Evolutionary conservation across 2,329 filamentous ascomycete genomes (phyloP).

Genomic region (Ceratocystis variospora): DNA sequence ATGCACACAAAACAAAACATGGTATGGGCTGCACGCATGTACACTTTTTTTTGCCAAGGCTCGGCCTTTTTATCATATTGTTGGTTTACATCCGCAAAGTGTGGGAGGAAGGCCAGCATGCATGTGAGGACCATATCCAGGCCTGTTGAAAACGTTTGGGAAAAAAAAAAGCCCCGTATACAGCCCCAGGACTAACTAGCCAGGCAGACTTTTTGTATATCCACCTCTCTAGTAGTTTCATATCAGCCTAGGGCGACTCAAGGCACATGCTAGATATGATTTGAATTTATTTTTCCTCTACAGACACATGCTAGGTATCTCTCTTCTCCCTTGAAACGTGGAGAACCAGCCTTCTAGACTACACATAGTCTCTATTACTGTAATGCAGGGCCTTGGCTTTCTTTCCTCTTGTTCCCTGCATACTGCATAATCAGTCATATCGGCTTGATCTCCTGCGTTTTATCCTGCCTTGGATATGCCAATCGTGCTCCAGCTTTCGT

Average conservation of each 20-base stretch:
- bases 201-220: neutral
- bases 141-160: no score
- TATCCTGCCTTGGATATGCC: no score
- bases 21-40: neutral
- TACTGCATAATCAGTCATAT: neutral
- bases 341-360: constrained; percentile 1
- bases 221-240: neutral
- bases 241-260: neutral
- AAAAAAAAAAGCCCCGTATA: no score
- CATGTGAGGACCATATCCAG: no score
- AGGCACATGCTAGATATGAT: neutral
- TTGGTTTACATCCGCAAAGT: neutral
- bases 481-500: no score
- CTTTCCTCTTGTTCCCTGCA: neutral
- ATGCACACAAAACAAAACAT: neutral
- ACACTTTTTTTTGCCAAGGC: neutral
- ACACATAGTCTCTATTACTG: neutral
- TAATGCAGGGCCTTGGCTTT: neutral
- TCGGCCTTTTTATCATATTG: neutral
- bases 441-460: neutral
- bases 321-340: neutral
- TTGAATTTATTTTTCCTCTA: no score
- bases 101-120: neutral
- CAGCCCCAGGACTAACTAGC: neutral
- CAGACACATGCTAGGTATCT: neutral